These are phyloP conservation scores for Cryptococcus amylolentus DNA, from an alignment of 1,284 basidiomycete genomes.

Conservation along the genomic window DNA sequence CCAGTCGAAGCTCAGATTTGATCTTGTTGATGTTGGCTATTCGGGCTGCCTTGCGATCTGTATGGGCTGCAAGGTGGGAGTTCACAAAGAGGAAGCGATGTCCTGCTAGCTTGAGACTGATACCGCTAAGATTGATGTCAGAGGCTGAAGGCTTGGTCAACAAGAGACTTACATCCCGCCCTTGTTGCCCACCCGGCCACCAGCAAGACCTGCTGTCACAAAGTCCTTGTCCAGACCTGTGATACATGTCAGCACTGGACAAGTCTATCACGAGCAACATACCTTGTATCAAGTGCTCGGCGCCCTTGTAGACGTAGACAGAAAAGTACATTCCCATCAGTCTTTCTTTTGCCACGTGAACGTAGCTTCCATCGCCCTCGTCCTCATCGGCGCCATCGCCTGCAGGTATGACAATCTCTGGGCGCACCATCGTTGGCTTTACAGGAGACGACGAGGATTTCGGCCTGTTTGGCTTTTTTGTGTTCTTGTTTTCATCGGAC, in stretches of 20 bases:
- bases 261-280: conserved; percentile 3
- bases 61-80: conserved; percentile 56
- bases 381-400: conserved; percentile 10
- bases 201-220: conserved; percentile 56
- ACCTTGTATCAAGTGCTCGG: conserved; percentile 49
- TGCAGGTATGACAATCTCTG: conserved; percentile 21
- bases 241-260: conserved; percentile 4
- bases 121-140: conserved; percentile 37
- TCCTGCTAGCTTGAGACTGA: conserved; percentile 54
- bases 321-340: conserved; percentile 56
- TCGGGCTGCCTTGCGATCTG: conserved; percentile 41
- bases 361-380: conserved; percentile 49
- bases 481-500: background rate
- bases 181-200: conserved; percentile 56
- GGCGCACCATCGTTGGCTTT: conserved; percentile 10
- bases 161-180: conserved; percentile 46
- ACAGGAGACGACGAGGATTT: background rate
- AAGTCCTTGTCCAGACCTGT: conserved; percentile 52
- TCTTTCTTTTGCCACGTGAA: conserved; percentile 56
- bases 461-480: background rate
- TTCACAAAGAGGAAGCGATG: conserved; percentile 57
- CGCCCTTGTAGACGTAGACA: conserved; percentile 51
- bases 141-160: no score
- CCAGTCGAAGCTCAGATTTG: conserved; percentile 53
- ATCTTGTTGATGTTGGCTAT: conserved; percentile 52